phyloP scores from a whole-genome alignment of 2,329 filamentous ascomycete genomes.

The Penicillium psychrosexuale region DNA sequence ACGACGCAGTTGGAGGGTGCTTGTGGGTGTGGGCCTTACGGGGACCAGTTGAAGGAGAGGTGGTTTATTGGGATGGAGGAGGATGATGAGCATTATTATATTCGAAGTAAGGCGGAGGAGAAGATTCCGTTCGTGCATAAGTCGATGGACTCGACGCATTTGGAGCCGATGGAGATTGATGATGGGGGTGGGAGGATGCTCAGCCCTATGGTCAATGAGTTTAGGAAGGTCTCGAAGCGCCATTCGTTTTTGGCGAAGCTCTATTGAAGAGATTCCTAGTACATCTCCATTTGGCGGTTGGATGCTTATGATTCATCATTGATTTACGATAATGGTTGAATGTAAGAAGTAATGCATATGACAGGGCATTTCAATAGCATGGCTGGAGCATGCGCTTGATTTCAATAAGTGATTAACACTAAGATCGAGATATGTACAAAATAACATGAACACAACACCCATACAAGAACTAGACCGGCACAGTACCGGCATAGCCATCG shows the following conservation, averaged over 20 bases:
- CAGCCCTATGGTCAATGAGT: conserved; percentile 37
- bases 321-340: neutral
- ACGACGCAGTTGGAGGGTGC: conserved; percentile 52
- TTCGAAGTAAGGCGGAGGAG: conserved; percentile 36
- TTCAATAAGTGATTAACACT: neutral
- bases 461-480: neutral
- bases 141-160: neutral
- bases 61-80: conserved; percentile 49
- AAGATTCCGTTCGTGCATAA: conserved; percentile 4
- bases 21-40: conserved; percentile 56
- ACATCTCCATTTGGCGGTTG: neutral
- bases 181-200: conserved; percentile 15
- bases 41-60: conserved; percentile 47
- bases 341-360: neutral
- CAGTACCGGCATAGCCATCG: neutral
- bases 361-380: neutral
- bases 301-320: neutral
- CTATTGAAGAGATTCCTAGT: conserved; percentile 15
- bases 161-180: conserved; percentile 18
- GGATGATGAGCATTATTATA: conserved; percentile 52
- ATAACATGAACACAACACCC: neutral
- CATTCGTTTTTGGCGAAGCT: conserved; percentile 27
- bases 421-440: conserved; percentile 13
- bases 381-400: neutral
- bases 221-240: conserved; percentile 30